These are phyloP conservation scores for Taiwanofungus camphoratus DNA, from an alignment of 1,284 basidiomycete genomes.

Conservation along the genomic window DNA sequence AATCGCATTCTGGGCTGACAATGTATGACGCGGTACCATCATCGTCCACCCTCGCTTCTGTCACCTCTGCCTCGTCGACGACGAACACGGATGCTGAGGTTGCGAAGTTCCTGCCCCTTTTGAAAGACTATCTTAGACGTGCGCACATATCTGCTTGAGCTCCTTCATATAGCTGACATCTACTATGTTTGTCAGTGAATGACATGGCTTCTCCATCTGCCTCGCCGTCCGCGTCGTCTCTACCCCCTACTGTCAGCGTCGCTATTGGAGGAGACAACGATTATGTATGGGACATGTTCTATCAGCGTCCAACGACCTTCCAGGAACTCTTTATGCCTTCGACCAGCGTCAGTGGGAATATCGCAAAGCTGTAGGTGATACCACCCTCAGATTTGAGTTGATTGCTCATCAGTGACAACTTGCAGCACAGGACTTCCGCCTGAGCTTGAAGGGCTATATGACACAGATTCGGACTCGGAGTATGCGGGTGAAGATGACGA, in stretches of 20 bases:
- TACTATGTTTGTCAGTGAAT: not conserved
- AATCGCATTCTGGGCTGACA: slow-evolving; percentile 42
- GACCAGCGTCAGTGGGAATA: slow-evolving; percentile 33
- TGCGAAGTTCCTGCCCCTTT: slow-evolving; percentile 66
- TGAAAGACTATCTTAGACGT: slow-evolving; percentile 68
- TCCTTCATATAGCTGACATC: not conserved
- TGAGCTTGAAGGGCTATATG: slow-evolving; percentile 38
- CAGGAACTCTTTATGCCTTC: slow-evolving; percentile 49
- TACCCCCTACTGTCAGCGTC: slow-evolving; percentile 5
- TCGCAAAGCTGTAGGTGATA: slow-evolving; percentile 60
- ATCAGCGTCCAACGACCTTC: slow-evolving; percentile 52
- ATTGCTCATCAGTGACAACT: slow-evolving; percentile 1
- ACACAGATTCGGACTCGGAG: slow-evolving; percentile 56
- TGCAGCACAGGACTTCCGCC: slow-evolving; percentile 59
- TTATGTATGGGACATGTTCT: slow-evolving; percentile 79
- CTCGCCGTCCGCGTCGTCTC: slow-evolving; percentile 8
- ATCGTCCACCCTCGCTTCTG: slow-evolving; percentile 19
- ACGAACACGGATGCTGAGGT: slow-evolving; percentile 51
- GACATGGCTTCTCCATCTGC: slow-evolving; percentile 5
- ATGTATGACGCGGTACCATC: slow-evolving; percentile 68
- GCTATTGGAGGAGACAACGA: slow-evolving; percentile 35
- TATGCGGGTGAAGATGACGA: slow-evolving; percentile 73
- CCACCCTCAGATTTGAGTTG: slow-evolving; percentile 2
- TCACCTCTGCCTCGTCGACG: slow-evolving; percentile 14
- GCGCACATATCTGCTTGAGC: slow-evolving; percentile 12